Evolutionary conservation across 2,329 filamentous ascomycete species (phyloP), one percentile per base, ranked within the genome.

Genomic region (Penicillium oxalicum): DNA sequence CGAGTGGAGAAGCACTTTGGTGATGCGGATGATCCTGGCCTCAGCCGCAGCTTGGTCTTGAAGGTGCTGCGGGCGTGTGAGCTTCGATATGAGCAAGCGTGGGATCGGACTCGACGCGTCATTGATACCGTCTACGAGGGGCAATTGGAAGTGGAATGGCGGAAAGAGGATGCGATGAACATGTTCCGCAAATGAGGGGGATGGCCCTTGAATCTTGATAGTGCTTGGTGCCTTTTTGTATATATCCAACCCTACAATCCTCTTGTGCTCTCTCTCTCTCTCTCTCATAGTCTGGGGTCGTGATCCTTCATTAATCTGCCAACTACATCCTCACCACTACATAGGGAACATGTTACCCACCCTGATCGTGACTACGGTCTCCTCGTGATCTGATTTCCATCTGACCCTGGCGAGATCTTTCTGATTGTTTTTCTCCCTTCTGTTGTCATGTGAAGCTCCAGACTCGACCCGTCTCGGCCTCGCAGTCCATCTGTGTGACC

Each of bases 1-100:
- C 81, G 91, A 43, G 88, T 97, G 1, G 91, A 97, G 71, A 98
- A 97, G 74, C 91, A 97, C 70, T 97, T 97, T 75, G 89, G 89
- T 38, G 89, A 95, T 58, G 87, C 84, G 4, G 89, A 94, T 58
- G 87, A 91, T 54, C 81, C 83, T 47, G 79, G 74, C 24, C 74
- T 86, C 46, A 86, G 81, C 59, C 70, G 77, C 6, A 76, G 74
- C 45, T 62, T 86, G 44, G 79, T 84, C 25, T 68, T 69, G 39
- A 80, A 82, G 64, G 81, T 85, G 27, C 70, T 80, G 43, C 78
- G 77, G 48, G 79, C 79, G 61, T 83, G 81, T 54, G 80, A 83
- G 65, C 66, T 66, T 33, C 74, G 74, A 36, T 85, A 84, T 59
- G 70, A 74, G 39, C 69, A 74, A 43, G 72, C 77, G 2, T 71